Base-by-base conservation (phyloP, 345 rosid genomes). In the Acer negundo region DNA sequence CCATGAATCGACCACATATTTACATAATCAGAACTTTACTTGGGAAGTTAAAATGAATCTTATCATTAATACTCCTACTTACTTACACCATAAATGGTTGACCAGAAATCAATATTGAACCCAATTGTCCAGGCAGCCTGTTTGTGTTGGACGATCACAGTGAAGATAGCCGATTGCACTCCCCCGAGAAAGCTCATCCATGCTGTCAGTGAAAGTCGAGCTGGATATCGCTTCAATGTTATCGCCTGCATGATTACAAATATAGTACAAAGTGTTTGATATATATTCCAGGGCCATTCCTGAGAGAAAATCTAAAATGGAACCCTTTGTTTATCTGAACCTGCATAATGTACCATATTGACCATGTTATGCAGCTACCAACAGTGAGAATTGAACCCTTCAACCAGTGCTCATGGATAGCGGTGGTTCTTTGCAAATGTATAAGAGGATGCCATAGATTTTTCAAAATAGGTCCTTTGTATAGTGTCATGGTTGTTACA, bases 311-410 rank as follows among this genome's bases (percentile, higher is more conserved):
- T 35, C 6, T 35, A 35, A 4, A 5, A 4, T 4, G 38, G 38
- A 35, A 35, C 6, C 38, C 38, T 35, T 35, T 35, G 6, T 35
- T 35, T 35, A 35, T 35, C 31, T 6, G 12, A 63, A 91, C 93
- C 93, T 90, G 94, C 96, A 92, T 87, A 71, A 90, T 90, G 77
- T 80, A 92, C 91, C 89, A 80, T 0, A 85, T 5, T 8, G 93
- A 90, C 91, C 91, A 92, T 26, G 86, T 55, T 70, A 92, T 24
- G 85, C 97, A 87, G 82, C 97, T 90, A 5, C 86, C 84, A 67
- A 87, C 82, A 0, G 86, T 78, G 26, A 92, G 91, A 68, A 90
- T 40, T 8, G 97, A 87, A 62, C 94, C 97, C 78, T 86, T 86
- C 47, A 88, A 28, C 97, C 94, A 90, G 75, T 81, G 68, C 74